Percentiles rank a stretch among this genome's conserved stretches.
phyloP scores from a whole-genome alignment of 306 rosid genomes.

The Casuarina glauca region DNA sequence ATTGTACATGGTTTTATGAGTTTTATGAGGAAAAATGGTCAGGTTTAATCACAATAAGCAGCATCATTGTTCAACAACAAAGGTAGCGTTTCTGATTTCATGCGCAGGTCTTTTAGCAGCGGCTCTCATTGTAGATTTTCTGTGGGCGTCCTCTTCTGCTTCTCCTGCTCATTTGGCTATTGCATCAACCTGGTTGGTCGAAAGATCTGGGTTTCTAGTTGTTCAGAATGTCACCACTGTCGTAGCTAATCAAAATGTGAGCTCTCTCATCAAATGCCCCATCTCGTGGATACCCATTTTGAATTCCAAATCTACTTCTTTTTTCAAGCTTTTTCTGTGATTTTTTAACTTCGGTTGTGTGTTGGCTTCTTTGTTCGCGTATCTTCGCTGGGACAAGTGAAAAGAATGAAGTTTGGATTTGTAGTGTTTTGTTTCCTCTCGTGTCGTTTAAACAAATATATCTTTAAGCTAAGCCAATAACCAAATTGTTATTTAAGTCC shows the following conservation, averaged over 20 bases:
- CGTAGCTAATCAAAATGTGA: conserved; percentile 24
- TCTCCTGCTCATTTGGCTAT: conserved; percentile 24
- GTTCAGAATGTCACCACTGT: conserved; percentile 28
- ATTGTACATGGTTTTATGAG: conserved; percentile 1
- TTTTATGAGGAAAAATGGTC: conserved; percentile 29
- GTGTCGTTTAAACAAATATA: too few relatives aligned
- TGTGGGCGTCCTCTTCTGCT: conserved; percentile 49
- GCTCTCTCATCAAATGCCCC: not conserved
- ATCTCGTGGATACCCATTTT: not conserved
- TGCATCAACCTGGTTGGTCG: conserved; percentile 49
- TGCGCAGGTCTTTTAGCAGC: conserved; percentile 40
- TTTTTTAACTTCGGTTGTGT: not conserved
- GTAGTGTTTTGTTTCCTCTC: not conserved
- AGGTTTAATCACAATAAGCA: conserved; percentile 43
- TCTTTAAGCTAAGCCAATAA: too few relatives aligned
- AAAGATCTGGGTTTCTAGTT: conserved; percentile 25
- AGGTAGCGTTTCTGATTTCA: conserved; percentile 37
- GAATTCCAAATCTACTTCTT: not conserved
- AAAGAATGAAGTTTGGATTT: not conserved
- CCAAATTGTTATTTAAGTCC: not conserved
- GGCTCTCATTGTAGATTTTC: conserved; percentile 48
- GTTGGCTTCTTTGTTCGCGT: not conserved
- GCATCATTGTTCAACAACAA: conserved; percentile 33
- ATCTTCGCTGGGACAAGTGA: not conserved
- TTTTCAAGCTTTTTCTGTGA: not conserved